A percentile compares a stretch with the other conserved stretches of the same genome.
Evolutionary conservation across 2,329 filamentous ascomycete genomes (phyloP).

Genomic region (Ophioceras dolichostomum): DNA sequence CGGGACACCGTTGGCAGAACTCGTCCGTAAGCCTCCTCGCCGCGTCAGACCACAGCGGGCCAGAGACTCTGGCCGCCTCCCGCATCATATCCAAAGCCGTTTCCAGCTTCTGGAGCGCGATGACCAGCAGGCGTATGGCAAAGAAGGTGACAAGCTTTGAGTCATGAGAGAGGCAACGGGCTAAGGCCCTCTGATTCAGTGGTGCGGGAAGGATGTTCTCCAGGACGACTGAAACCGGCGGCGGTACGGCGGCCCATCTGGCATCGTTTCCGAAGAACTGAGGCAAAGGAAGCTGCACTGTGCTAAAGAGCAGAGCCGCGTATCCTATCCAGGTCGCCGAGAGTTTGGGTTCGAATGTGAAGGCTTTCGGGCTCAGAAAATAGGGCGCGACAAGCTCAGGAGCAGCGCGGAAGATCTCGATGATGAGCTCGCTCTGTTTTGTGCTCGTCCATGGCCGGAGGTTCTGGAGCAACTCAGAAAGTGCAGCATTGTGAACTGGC

Average conservation of each 20-base stretch:
- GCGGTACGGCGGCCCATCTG: conserved; percentile 54
- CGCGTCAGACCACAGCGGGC: conserved; percentile 58
- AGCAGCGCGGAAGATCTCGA: conserved; percentile 66
- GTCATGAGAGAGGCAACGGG: conserved; percentile 66
- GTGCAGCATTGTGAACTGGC: conserved; percentile 64
- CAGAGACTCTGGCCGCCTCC: conserved; percentile 23
- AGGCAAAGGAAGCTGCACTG: conserved; percentile 64
- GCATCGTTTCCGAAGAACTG: conserved; percentile 55
- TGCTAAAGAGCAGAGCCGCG: conserved; percentile 75
- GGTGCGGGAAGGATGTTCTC: conserved; percentile 81
- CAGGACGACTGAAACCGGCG: conserved; percentile 65
- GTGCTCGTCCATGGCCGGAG: conserved; percentile 74
- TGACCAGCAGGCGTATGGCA: conserved; percentile 63
- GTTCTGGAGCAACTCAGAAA: conserved; percentile 67
- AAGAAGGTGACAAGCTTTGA: conserved; percentile 76
- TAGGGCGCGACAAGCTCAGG: conserved; percentile 85
- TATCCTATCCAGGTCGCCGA: conserved; percentile 94
- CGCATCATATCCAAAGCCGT: conserved; percentile 49
- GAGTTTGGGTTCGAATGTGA: conserved; percentile 82
- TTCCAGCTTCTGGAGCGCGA: conserved; percentile 68
- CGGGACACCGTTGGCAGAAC: conserved; percentile 67
- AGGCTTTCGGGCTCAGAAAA: conserved; percentile 67
- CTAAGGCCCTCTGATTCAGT: conserved; percentile 66
- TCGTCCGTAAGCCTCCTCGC: conserved; percentile 55
- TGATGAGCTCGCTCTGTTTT: conserved; percentile 68